Conservation (phyloP, 345 rosid species). For the Anastatica hierochuntica region DNA sequence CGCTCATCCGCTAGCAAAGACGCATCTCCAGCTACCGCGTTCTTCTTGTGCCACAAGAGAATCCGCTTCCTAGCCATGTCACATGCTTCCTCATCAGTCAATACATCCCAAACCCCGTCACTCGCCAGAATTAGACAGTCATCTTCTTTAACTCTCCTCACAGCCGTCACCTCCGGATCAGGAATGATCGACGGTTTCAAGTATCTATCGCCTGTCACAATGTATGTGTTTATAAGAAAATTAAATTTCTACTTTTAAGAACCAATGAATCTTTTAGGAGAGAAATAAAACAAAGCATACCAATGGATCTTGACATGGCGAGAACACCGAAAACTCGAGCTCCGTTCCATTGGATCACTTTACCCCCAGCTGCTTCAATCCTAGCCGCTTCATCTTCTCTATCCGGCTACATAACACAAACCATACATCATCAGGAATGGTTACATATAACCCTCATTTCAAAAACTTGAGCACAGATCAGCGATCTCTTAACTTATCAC, state of each 20-base stretch:
- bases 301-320: constrained; percentile 86
- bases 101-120: constrained; percentile 79
- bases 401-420: constrained; percentile 43
- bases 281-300: constrained; percentile 35
- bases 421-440: too few relatives aligned
- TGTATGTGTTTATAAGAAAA: constrained; percentile 1
- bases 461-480: too few relatives aligned
- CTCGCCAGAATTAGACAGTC: constrained; percentile 67
- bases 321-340: constrained; percentile 74
- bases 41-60: constrained; percentile 56
- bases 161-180: constrained; percentile 50
- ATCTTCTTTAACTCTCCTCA: constrained; percentile 49
- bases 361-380: constrained; percentile 75
- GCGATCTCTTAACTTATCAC: too few relatives aligned
- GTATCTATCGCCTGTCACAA: constrained; percentile 55
- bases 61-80: constrained; percentile 50
- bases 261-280: background rate
- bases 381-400: constrained; percentile 69
- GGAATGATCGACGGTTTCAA: constrained; percentile 73
- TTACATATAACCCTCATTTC: too few relatives aligned
- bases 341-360: constrained; percentile 67
- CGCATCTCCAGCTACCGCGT: constrained; percentile 28
- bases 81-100: constrained; percentile 60
- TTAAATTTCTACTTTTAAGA: background rate
- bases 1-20: constrained; percentile 5